Evolutionary conservation across 345 rosid species (phyloP).

Genomic region (Salix suchowensis): DNA sequence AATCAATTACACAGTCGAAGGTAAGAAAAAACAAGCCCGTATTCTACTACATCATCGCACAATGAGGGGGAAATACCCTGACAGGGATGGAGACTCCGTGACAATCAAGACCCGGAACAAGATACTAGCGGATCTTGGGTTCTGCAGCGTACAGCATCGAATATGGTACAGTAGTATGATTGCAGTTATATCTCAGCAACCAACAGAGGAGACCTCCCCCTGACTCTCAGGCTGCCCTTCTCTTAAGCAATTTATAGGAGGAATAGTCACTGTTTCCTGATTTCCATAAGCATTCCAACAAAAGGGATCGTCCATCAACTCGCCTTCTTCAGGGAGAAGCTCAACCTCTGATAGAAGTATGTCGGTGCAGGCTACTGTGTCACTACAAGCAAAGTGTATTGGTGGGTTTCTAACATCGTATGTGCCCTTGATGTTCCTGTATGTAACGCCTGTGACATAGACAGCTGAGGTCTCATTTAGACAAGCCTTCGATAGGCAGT

Average conservation of each 20-base stretch:
- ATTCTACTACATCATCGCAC: conserved; percentile 49
- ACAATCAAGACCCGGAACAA: conserved; percentile 14
- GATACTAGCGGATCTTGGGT: conserved; percentile 2
- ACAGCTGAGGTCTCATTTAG: conserved; percentile 86
- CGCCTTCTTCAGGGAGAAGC: conserved; percentile 81
- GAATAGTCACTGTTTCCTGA: conserved; percentile 74
- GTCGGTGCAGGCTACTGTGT: conserved; percentile 83
- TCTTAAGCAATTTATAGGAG: conserved; percentile 69
- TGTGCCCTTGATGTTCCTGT: conserved; percentile 79
- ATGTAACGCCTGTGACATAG: conserved; percentile 52
- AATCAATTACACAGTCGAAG: conserved; percentile 11
- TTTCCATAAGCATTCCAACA: conserved; percentile 96
- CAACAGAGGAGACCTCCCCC: conserved; percentile 28
- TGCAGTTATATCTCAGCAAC: conserved; percentile 31
- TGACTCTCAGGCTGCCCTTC: conserved; percentile 63
- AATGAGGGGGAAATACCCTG: conserved; percentile 56
- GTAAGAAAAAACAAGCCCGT: background rate
- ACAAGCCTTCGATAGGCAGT: conserved; percentile 63
- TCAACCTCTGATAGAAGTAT: conserved; percentile 89
- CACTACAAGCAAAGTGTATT: conserved; percentile 92
- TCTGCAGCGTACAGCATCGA: background rate
- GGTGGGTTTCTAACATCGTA: conserved; percentile 78
- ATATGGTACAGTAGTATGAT: background rate
- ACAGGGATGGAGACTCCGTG: conserved; percentile 56
- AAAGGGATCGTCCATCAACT: conserved; percentile 86